phyloP scores from a whole-genome alignment of 2,329 filamentous ascomycete species.

The Diaporthe vexans region DNA sequence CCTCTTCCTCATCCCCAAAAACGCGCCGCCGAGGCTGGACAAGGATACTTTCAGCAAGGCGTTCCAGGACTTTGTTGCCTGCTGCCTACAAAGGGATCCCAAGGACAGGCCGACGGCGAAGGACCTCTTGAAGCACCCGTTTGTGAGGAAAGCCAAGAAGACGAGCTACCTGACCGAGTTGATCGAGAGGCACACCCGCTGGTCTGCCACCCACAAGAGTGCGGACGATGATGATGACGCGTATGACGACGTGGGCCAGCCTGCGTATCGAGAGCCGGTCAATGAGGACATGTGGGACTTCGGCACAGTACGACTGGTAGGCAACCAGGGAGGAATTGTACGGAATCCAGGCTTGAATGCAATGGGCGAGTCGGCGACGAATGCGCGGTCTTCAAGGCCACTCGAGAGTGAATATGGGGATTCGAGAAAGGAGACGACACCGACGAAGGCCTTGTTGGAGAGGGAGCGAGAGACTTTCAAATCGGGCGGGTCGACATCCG shows the following conservation, averaged over 20 bases:
- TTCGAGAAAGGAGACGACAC: constrained; percentile 60
- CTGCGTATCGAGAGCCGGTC: constrained; percentile 68
- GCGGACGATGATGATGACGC: constrained; percentile 76
- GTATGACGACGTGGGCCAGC: constrained; percentile 65
- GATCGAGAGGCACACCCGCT: constrained; percentile 90
- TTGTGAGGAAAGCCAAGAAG: constrained; percentile 92
- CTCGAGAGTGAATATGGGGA: constrained; percentile 66
- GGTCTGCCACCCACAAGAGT: constrained; percentile 84
- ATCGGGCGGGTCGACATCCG: constrained; percentile 55
- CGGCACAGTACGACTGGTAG: constrained; percentile 90
- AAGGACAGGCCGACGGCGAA: constrained; percentile 88
- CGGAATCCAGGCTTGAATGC: constrained; percentile 73
- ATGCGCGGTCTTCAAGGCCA: constrained; percentile 74
- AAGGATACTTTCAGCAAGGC: constrained; percentile 81
- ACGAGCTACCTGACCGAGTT: constrained; percentile 97
- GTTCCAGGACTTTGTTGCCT: constrained; percentile 87
- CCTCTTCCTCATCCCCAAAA: constrained; percentile 95
- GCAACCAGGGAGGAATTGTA: constrained; percentile 71
- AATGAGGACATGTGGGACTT: constrained; percentile 98
- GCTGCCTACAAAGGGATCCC: constrained; percentile 90
- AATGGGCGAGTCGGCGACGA: constrained; percentile 86
- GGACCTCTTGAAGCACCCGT: constrained; percentile 90
- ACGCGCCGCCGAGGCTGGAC: constrained; percentile 84
- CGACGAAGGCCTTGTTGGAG: constrained; percentile 63
- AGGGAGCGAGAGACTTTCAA: constrained; percentile 69